Evolutionary conservation across 2,329 filamentous ascomycete genomes (phyloP), one percentile per base, ranked within the genome.

Genomic region (Diaporthe humulicola): DNA sequence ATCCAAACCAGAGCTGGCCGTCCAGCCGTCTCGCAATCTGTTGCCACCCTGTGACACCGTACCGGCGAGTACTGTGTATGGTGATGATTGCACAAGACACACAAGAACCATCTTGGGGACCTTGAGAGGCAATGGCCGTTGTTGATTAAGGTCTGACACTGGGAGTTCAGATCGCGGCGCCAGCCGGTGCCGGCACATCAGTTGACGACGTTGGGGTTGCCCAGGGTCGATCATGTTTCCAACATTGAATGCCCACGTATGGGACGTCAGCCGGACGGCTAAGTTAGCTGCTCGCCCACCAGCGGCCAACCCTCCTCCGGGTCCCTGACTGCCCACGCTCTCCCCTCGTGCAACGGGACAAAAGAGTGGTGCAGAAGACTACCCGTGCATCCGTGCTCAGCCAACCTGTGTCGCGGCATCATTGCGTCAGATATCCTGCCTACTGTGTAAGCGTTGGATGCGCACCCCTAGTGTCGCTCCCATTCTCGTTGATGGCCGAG

Each of bases 1-100:
- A 60, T n/a, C 60, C 60, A 69, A 30, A 54, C 38, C 57, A 48
- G 25, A 72, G 54, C 52, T 40, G 54, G 40, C 61, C 48, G 4
- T 52, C 48, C 54, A 36, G 54, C 52, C 50, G 73, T 70, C 60
- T 72, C 73, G 72, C 72, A 72, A 70, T 72, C 69, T 74, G 30
- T 76, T 76, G 74, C 72, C 72, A 73, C 73, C 54, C 54, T 70
- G 69, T 60, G 60, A 70, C 56, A 70, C 74, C 54, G 22, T 48
- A 38, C 60, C 36, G 48, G 64, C 74, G 60, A 72, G 28, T 9
- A 75, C 40, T 28, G 57, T n/a, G 52, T 17, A 36, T n/a, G 17
- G 12, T n/a, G 9, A n/a, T 48, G 45, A 52, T 52, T 52, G 45
- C 64, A 67, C 64, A 67, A 38, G 64, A 52, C 30, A 66, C 36